Base-by-base conservation (phyloP, 768 basidiomycete genomes). In the Podaxis mareebaensis region DNA sequence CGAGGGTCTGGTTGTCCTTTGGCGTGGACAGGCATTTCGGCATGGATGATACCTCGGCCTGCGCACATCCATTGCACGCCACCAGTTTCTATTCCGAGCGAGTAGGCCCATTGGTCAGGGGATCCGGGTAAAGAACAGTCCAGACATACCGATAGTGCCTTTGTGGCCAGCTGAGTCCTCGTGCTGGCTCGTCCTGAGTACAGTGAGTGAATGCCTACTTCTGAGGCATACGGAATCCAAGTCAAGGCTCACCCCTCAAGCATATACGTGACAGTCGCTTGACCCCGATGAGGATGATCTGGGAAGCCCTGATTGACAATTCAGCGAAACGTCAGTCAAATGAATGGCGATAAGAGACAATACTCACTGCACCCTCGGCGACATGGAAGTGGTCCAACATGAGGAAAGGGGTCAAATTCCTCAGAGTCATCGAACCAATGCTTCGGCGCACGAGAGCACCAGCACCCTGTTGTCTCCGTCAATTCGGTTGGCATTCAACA, bases 1-100 rank as follows among this genome's bases (percentile, higher is more conserved):
- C 83, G 80, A 2, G 94, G 92, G 55, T 92, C 87, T 0, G 91
- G 88, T 0, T 78, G 69, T 13, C 89, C 90, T 1, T 81, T 67
- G 11, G 63, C 85, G 64, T 91, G 88, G 4, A 94, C 80, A 2
- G 96, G 96, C 92, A 97, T 97, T 78, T 92, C 90, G 1, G 90
- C 88, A 65, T 93, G 91, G 38, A 92, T 88, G 68, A 92, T 91
- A 53, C 92, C 92, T 69, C 85, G 77, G 61, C 89, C 90, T 13
- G 91, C 91, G 73, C 84, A 88, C 95, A 96, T 96, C 93, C 95
- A 97, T 71, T 98, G 96, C 1, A 97, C 89, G 54, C 95, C 96
- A 3, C 96, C 96, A 8, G 88, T 71, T 44, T 84, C 81, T 82
- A 42, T 46, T 44, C 28, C 40, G 26, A 17, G 56, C 33, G 30